phyloP scores from a whole-genome alignment of 129 eudicot genomes.

The Escallonia rubra region DNA sequence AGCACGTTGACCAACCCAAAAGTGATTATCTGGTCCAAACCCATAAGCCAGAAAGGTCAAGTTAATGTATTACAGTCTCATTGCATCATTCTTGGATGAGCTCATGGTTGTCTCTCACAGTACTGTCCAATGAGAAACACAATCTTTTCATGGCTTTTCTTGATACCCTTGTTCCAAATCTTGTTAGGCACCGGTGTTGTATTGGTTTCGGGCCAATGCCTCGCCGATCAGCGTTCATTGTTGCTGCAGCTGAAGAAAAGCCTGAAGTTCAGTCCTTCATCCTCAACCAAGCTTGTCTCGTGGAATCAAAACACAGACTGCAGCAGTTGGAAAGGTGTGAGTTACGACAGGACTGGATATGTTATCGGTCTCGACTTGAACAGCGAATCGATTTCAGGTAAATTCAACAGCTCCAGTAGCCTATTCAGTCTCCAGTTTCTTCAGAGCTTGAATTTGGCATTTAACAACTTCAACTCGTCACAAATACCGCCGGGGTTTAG shows the following conservation, averaged over 20 bases:
- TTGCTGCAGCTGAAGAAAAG: conserved; percentile 30
- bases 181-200: background rate
- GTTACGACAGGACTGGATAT: conserved; percentile 25
- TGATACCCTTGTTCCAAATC: background rate
- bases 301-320: conserved; percentile 49
- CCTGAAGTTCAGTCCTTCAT: conserved; percentile 13
- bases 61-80: no score
- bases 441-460: conserved; percentile 8
- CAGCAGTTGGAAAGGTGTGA: conserved; percentile 38
- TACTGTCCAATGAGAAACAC: conserved; percentile 11
- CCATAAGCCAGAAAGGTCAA: no score
- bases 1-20: no score
- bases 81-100: no score
- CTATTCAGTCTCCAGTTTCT: conserved; percentile 6
- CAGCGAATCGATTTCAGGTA: conserved; percentile 22
- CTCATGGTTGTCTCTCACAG: no score
- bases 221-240: conserved; percentile 23
- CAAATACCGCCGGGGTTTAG: background rate
- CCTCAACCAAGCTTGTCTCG: conserved; percentile 25
- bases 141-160: conserved; percentile 8
- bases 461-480: background rate
- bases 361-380: conserved; percentile 43
- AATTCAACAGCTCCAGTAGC: conserved; percentile 25
- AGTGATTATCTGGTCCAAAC: no score
- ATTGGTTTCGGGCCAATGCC: conserved; percentile 21